Evolutionary conservation across 2,329 filamentous ascomycete species (phyloP).

Genomic region (Teratosphaeriaceae sp.): DNA sequence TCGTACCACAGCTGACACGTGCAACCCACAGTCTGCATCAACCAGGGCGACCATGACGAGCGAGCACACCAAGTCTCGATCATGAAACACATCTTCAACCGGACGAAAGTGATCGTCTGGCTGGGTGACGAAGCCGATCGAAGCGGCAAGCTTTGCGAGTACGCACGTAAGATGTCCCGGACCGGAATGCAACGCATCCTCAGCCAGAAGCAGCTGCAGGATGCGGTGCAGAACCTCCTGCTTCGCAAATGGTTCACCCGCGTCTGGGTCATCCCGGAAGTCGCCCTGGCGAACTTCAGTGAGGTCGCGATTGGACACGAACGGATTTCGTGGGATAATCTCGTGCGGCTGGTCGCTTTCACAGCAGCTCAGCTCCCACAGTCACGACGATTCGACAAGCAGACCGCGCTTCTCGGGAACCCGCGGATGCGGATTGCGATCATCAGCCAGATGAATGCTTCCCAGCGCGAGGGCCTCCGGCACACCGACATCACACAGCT

Average conservation of each 20-base stretch:
- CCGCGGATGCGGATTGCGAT: slow-evolving; percentile 25
- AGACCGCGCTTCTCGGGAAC: slow-evolving; percentile 22
- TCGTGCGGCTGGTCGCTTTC: slow-evolving; percentile 23
- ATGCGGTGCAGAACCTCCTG: slow-evolving; percentile 23
- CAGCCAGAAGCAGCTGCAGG: slow-evolving; percentile 18
- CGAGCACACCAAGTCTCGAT: slow-evolving; percentile 29
- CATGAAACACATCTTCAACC: slow-evolving; percentile 30
- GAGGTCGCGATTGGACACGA: slow-evolving; percentile 16
- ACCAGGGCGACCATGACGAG: slow-evolving; percentile 27
- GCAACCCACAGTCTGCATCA: too few species aligned
- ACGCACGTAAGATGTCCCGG: slow-evolving; percentile 20
- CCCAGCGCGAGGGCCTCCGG: slow-evolving; percentile 17
- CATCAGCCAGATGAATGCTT: slow-evolving; percentile 24
- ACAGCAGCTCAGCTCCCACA: slow-evolving; percentile 15
- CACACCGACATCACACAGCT: slow-evolving; percentile 27
- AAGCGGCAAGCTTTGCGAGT: slow-evolving; percentile 21
- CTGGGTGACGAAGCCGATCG: slow-evolving; percentile 22
- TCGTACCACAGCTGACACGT: too few species aligned
- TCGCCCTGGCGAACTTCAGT: slow-evolving; percentile 18
- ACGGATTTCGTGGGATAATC: slow-evolving; percentile 19
- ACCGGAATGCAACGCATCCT: slow-evolving; percentile 16
- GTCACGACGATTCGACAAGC: slow-evolving; percentile 22
- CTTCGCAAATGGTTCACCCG: too few species aligned
- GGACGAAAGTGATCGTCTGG: slow-evolving; percentile 22
- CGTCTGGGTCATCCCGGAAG: slow-evolving; percentile 24